A percentile compares a stretch with the other conserved stretches of the same genome.
Evolutionary conservation across 495 filamentous ascomycete genomes (phyloP).

Genomic region (Lasiosphaeris hirsuta): DNA sequence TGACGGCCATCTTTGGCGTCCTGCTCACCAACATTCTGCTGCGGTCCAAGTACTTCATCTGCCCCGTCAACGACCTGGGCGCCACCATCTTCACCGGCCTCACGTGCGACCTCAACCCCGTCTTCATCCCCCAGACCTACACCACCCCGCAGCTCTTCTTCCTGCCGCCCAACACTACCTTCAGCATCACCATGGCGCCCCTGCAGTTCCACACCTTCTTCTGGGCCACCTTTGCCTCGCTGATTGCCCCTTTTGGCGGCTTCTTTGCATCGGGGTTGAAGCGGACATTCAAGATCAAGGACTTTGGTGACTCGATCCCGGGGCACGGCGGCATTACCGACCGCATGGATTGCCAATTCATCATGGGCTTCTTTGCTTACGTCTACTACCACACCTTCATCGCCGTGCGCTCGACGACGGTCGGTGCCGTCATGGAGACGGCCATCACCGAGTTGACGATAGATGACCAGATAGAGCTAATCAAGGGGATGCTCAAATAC

Average conservation of each 20-base stretch:
- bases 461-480: conserved; percentile 86
- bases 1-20: conserved; percentile 82
- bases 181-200: conserved; percentile 66
- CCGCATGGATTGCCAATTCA: conserved; percentile 99
- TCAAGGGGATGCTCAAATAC: conserved; percentile 79
- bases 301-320: conserved; percentile 97
- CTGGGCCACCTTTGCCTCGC: conserved; percentile 89
- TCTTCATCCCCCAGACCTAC: conserved; percentile 78
- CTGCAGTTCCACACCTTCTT: conserved; percentile 94
- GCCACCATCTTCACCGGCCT: conserved; percentile 90
- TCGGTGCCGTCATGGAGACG: conserved; percentile 82
- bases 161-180: conserved; percentile 50
- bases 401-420: conserved; percentile 73
- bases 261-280: conserved; percentile 99
- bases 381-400: conserved; percentile 99
- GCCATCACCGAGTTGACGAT: conserved; percentile 78
- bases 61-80: conserved; percentile 93
- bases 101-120: conserved; percentile 87
- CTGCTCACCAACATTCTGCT: conserved; percentile 83
- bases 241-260: conserved; percentile 97
- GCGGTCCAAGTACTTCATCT: conserved; percentile 96
- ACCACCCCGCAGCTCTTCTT: conserved; percentile 67
- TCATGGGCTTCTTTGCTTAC: conserved; percentile 98
- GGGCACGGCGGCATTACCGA: conserved; percentile 99
- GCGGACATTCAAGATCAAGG: conserved; percentile 99